Evolutionary conservation across 371 early-diverging fungal species (phyloP), one percentile per base, ranked within the genome.

Genomic region (Rhizopus stolonifer): DNA sequence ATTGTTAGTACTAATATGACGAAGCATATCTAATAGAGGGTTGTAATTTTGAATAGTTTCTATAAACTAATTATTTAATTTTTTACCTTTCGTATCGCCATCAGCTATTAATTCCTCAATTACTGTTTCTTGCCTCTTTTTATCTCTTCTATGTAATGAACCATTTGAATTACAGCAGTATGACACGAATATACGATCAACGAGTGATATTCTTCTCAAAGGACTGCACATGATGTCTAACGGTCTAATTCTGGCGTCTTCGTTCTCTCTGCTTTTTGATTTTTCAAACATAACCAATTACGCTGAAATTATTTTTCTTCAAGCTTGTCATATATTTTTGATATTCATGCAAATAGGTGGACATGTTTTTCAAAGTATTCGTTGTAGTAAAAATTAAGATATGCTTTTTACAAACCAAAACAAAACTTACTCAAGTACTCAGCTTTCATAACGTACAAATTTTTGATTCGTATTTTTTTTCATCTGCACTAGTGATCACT

Each of bases 401-500:
- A 32, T 49, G 51, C 60, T 42, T 51, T 60, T 23, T 54, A 54
- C 40, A 54, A 60, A 54, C 40, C 46, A 42, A 54, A 52, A 53
- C 46, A 42, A 59, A 53, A 59, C 53, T 53, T 39, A 58, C 52
- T 52, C 42, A 53, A 53, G 40, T 57, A 57, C 46, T 55, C 52
- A 60, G 43, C 54, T 32, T 60, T 60, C 54, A 61, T 36, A 17
- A 56, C 53, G 49, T 56, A 52, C 49, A 55, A 0, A 31, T 53
- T 56, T 53, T 49, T 61, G 31, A 48, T 45, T 56, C 52, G 53
- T 53, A 43, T 50, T 56, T 61, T 61, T 56, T 61, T 56, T 56
- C 53, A 9, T 11, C 46, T 4, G 22, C 52, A 49, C 38, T 53
- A 31, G 23, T 14, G 26, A 48, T 14, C 45, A 56, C 32, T 61